Conservation (phyloP, 1,284 basidiomycete species). For the Moniliella sp. region DNA sequence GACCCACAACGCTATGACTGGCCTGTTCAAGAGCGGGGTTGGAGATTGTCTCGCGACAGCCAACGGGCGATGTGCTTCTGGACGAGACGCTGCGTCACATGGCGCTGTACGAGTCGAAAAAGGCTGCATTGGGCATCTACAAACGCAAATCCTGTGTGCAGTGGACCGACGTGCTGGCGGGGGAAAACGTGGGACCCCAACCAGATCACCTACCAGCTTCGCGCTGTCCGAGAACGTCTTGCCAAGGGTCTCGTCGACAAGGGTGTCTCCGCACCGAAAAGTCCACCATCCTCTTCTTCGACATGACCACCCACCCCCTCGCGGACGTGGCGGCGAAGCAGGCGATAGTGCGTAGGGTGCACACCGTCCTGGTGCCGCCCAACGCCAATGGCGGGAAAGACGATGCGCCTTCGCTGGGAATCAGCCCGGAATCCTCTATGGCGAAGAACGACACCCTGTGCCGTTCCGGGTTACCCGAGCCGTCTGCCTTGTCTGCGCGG, state of each 20-base stretch:
- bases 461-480: conserved; percentile 17
- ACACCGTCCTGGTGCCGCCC: conserved; percentile 15
- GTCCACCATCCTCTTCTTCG: conserved; percentile 30
- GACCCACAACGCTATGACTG: conserved; percentile 12
- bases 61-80: conserved; percentile 27
- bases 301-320: conserved; percentile 33
- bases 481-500: conserved; percentile 19
- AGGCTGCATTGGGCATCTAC: too few species aligned
- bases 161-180: conserved; percentile 31
- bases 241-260: conserved; percentile 33
- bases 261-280: conserved; percentile 32
- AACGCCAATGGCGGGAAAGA: too few species aligned
- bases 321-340: conserved; percentile 24
- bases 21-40: conserved; percentile 14
- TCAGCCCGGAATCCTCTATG: conserved; percentile 1
- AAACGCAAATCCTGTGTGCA: conserved; percentile 19
- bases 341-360: conserved; percentile 21
- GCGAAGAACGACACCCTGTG: neutral
- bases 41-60: conserved; percentile 21
- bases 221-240: conserved; percentile 30
- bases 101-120: conserved; percentile 8
- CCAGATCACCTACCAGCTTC: conserved; percentile 30
- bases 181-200: conserved; percentile 33
- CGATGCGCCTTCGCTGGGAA: neutral
- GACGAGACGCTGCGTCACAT: conserved; percentile 31